These are phyloP conservation scores for Auricularia cornea DNA, from an alignment of 768 basidiomycete species.

Conservation along the genomic window DNA sequence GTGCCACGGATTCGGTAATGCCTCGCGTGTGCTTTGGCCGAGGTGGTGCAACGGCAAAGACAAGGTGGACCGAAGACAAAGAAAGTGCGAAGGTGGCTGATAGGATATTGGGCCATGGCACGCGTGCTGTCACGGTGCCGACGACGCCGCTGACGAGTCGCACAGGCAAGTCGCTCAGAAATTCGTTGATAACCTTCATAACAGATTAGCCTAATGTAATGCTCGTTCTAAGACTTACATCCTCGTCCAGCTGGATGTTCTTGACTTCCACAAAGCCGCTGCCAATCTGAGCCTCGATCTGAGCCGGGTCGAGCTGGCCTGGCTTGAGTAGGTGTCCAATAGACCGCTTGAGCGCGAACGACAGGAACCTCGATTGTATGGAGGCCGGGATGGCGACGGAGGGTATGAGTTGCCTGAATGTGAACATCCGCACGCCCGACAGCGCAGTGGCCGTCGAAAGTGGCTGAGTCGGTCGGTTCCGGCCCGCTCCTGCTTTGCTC, in stretches of 20 bases:
- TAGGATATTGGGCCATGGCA: conserved; percentile 82
- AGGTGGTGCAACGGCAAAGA: conserved; percentile 37
- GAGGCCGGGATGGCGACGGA: conserved; percentile 31
- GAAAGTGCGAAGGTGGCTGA: conserved; percentile 65
- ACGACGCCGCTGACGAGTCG: conserved; percentile 63
- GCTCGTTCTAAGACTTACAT: conserved; percentile 38
- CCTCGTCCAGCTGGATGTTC: conserved; percentile 68
- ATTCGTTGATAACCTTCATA: conserved; percentile 66
- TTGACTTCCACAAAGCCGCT: conserved; percentile 82
- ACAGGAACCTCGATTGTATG: conserved; percentile 83
- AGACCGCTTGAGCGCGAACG: conserved; percentile 75
- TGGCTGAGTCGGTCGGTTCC: no score
- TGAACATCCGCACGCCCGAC: no score
- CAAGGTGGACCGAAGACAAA: conserved; percentile 57
- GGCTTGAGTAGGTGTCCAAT: conserved; percentile 83
- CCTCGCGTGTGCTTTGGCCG: conserved; percentile 20
- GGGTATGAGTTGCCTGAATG: conserved; percentile 13
- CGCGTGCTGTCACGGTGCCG: conserved; percentile 62
- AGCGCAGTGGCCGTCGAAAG: no score
- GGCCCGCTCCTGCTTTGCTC: no score
- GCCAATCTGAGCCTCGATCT: conserved; percentile 90
- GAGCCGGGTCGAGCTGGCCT: conserved; percentile 77
- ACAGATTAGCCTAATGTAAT: background rate
- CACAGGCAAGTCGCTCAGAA: conserved; percentile 59
- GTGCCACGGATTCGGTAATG: conserved; percentile 70